Evolutionary conservation across 768 basidiomycete species (phyloP), one percentile per base, ranked within the genome.

Genomic region (Porpolomopsis calyptriformis): DNA sequence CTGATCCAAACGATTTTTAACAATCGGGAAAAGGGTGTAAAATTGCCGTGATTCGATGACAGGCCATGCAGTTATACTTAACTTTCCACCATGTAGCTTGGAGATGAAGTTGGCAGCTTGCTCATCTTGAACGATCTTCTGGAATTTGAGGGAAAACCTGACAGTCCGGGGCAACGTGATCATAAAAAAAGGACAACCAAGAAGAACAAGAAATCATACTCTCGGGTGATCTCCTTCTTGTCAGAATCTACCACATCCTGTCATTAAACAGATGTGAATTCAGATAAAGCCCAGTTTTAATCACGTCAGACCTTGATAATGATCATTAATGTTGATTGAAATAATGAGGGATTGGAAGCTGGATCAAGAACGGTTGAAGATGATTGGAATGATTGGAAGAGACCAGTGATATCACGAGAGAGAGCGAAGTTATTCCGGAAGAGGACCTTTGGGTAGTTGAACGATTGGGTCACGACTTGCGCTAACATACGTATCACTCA

Each of bases 361-460:
- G 79, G 80, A 52, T 82, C 76, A 2, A 81, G 55, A 9, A 81
- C 68, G 0, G 72, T 69, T 0, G 74, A 69, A 14, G 74, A 75
- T 0, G 74, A 71, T 49, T 78, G 77, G 61, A 78, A 78, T 0
- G 76, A 78, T 47, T 76, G 74, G 46, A 81, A 81, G 1, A 80
- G 67, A 1, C 75, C 76, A 3, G 73, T 67, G n/a, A 81, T 76
- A 50, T 79, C 76, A n/a, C 77, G 65, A 37, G 75, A 73, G 2
- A 80, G 59, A 0, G 78, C 77, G 45, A 81, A 81, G 45, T 81
- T 81, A 47, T 81, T 79, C 3, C 80, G 71, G 62, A 79, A 80
- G 1, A 80, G 59, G 1, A 81, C 76, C 79, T 80, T 48, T 14
- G 16, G 26, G n/a, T 14, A 3, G 19, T n/a, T 27, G 16, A 40